These are phyloP conservation scores for Davidsoniella eucalypti DNA, from an alignment of 2,329 filamentous ascomycete species.

Conservation along the genomic window DNA sequence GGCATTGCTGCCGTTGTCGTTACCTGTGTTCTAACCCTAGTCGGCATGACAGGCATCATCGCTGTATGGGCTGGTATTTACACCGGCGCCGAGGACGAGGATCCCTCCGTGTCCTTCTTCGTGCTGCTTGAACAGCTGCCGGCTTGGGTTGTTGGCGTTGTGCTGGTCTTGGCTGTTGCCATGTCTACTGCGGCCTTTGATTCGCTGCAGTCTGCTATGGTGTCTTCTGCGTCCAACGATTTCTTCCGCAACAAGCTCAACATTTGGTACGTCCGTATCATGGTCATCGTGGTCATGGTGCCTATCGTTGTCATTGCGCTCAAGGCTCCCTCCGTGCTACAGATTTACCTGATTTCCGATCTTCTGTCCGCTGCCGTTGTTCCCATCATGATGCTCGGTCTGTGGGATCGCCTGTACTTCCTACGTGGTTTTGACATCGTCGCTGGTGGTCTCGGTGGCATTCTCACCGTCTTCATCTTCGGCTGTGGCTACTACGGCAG, in stretches of 20 bases:
- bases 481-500: constrained; percentile 63
- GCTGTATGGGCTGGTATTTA: constrained; percentile 64
- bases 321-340: constrained; percentile 55
- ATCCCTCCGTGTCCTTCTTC: constrained; percentile 57
- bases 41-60: constrained; percentile 57
- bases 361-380: constrained; percentile 62
- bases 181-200: constrained; percentile 68
- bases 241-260: constrained; percentile 68
- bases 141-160: constrained; percentile 65
- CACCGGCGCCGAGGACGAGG: constrained; percentile 39
- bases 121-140: constrained; percentile 55
- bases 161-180: constrained; percentile 64
- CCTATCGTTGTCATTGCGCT: constrained; percentile 60
- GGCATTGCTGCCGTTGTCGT: constrained; percentile 49
- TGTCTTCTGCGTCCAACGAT: constrained; percentile 71
- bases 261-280: constrained; percentile 54
- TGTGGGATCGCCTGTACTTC: constrained; percentile 54
- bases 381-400: constrained; percentile 57
- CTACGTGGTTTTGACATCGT: constrained; percentile 72
- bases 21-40: constrained; percentile 53
- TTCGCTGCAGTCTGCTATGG: constrained; percentile 67
- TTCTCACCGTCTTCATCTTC: constrained; percentile 68
- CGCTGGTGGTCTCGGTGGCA: constrained; percentile 58
- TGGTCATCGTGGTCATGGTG: constrained; percentile 56
- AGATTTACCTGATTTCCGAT: constrained; percentile 72